Percentiles rank a stretch among this genome's conserved stretches.
phyloP scores from a whole-genome alignment of 768 basidiomycete genomes.

The Boletus subparvulus region DNA sequence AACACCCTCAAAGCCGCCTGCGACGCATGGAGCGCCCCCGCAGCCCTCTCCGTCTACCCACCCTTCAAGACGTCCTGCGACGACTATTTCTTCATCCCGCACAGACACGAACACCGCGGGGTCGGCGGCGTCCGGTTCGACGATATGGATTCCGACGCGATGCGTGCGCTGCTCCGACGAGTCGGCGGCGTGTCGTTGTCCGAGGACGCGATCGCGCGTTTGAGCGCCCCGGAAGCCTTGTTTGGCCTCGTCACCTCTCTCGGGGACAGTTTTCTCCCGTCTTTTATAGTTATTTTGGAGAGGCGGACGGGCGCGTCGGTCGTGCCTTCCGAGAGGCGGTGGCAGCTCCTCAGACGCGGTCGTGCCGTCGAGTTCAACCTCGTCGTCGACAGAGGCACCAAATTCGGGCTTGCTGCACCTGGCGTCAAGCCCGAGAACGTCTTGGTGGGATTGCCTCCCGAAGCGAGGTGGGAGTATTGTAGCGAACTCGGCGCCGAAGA shows the following conservation, averaged over 20 bases:
- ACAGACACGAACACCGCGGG: conserved; percentile 50
- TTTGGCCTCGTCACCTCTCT: conserved; percentile 45
- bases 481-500: conserved; percentile 51
- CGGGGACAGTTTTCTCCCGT: conserved; percentile 45
- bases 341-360: conserved; percentile 54
- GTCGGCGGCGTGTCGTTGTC: neutral
- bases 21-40: conserved; percentile 38
- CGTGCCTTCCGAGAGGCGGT: conserved; percentile 34
- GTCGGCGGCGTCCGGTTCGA: conserved; percentile 61
- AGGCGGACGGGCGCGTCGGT: conserved; percentile 34
- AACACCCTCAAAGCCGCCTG: conserved; percentile 42
- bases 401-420: conserved; percentile 61
- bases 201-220: conserved; percentile 5
- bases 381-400: conserved; percentile 67
- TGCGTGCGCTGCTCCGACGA: conserved; percentile 22
- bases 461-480: conserved; percentile 69
- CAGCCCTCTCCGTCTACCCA: conserved; percentile 35
- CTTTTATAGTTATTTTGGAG: conserved; percentile 46
- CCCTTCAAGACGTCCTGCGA: conserved; percentile 54
- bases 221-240: conserved; percentile 35
- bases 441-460: conserved; percentile 63
- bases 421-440: conserved; percentile 64
- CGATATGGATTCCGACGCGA: conserved; percentile 39
- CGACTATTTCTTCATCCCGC: conserved; percentile 53
- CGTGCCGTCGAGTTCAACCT: conserved; percentile 63